These are phyloP conservation scores for Kwoniella heveanensis DNA, from an alignment of 768 basidiomycete species.

Conservation along the genomic window DNA sequence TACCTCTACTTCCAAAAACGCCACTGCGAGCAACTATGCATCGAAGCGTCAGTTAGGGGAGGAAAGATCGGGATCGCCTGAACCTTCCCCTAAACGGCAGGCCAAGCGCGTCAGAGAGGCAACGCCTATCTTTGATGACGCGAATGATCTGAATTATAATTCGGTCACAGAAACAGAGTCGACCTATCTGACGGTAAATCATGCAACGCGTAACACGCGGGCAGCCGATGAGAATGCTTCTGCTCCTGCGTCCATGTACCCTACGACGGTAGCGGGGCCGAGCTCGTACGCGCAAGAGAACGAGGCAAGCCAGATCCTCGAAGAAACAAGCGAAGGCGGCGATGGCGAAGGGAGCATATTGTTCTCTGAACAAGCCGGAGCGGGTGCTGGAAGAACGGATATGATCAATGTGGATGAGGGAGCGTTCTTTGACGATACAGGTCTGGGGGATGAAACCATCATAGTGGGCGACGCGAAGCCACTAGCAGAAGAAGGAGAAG, in stretches of 20 bases:
- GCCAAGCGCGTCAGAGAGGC: constrained; percentile 14
- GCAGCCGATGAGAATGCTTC: constrained; percentile 13
- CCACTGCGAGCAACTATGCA: neutral
- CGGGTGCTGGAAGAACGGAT: constrained; percentile 8
- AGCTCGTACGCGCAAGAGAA: constrained; percentile 16
- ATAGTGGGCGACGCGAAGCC: neutral
- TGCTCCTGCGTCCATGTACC: constrained; percentile 7
- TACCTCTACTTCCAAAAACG: neutral
- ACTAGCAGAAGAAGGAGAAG: neutral
- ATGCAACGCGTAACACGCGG: neutral
- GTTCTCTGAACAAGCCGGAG: constrained; percentile 23
- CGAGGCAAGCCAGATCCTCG: neutral
- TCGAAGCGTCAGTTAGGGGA: neutral
- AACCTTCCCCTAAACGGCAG: neutral
- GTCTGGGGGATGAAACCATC: constrained; percentile 2
- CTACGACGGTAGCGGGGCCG: constrained; percentile 18
- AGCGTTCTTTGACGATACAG: constrained; percentile 2
- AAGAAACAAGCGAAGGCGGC: constrained; percentile 17
- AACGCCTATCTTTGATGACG: constrained; percentile 19
- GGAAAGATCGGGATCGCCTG: neutral
- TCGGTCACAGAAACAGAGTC: neutral
- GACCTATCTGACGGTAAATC: neutral
- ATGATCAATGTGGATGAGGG: constrained; percentile 3
- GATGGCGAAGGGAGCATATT: constrained; percentile 23
- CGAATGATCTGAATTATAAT: neutral